Evolutionary conservation across 169 alveolate species (phyloP), one percentile per base, ranked within the genome.

Genomic region (Plasmodium chabaudi): DNA sequence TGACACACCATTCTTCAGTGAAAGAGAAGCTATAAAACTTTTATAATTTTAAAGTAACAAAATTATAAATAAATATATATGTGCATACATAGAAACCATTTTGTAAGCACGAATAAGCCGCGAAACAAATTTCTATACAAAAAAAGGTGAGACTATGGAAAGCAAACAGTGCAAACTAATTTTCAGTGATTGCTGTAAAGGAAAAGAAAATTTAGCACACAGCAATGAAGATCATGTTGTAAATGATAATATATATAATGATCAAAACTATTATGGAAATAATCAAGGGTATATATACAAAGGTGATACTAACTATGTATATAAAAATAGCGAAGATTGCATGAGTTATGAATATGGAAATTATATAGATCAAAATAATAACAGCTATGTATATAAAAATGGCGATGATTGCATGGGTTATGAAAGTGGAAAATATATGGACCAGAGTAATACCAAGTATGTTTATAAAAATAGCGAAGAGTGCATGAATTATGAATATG

Each of bases 381-480:
- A 27, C 5, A 27, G 4, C 39, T 27, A 27, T 27, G 5, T 27
- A 3, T 1, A 27, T 3, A 1, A 27, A 27, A 27, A 0, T 27
- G 1, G 5, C 4, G 5, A 27, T 1, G 5, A 3, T 3, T 27
- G 5, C 1, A 27, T 27, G 39, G 39, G 39, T 0, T 3, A 27
- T 1, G 25, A 21, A 21, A 0, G 1, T 21, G 25, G 25, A 27
- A 27, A 27, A 21, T 27, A 27, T 34, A 34, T 27, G 34, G 2
- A 27, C 39, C 1, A 27, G 1, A 1, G 5, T 27, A 1, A 27
- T 3, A 27, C 2, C 1, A 27, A 3, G 5, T 27, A 51, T 25
- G 79, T 86, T 71, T 72, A 89, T 60, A 49, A 89, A 91, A 21
- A 69, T 68, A 57, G 27, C 51, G 89, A 87, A 34, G 42, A 34